Conservation (phyloP, 164 flowering plant species). For the Cinnamomum chago region DNA sequence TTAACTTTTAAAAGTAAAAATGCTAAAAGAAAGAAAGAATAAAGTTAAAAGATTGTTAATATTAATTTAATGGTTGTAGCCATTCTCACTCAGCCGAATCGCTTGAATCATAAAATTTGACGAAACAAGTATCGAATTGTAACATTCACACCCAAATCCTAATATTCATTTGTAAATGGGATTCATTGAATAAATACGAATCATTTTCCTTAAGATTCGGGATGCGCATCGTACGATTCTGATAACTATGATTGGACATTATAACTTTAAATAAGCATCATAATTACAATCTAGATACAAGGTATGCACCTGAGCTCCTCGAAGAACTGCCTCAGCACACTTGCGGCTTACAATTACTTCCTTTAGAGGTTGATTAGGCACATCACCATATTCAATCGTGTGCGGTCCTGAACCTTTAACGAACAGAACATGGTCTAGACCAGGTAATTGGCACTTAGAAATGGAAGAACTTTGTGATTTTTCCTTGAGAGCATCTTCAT, state of each 20-base stretch:
- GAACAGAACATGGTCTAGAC: slow-evolving; percentile 79
- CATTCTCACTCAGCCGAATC: too few species aligned
- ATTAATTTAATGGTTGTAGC: too few species aligned
- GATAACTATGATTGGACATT: not conserved
- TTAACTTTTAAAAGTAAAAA: too few species aligned
- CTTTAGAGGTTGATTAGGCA: slow-evolving; percentile 44
- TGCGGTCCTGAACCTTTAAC: slow-evolving; percentile 90
- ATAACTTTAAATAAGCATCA: not conserved
- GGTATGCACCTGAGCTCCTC: slow-evolving; percentile 85
- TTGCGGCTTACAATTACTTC: slow-evolving; percentile 94
- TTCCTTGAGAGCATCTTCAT: slow-evolving; percentile 7
- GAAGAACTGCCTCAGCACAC: slow-evolving; percentile 99
- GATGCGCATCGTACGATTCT: too few species aligned
- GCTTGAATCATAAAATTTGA: too few species aligned
- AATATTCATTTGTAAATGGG: too few species aligned
- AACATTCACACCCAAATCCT: too few species aligned
- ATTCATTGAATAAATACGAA: too few species aligned
- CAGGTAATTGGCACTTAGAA: slow-evolving; percentile 66
- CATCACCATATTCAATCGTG: slow-evolving; percentile 43
- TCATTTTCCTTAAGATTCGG: too few species aligned
- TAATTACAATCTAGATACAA: not conserved
- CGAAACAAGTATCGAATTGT: too few species aligned
- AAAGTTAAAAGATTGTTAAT: too few species aligned
- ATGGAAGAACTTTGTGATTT: slow-evolving; percentile 19
- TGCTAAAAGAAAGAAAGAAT: too few species aligned